A percentile compares a stretch with the other conserved stretches of the same genome.
Conservation (phyloP, 805 yeast genomes). For the Hanseniaspora lachancei region DNA sequence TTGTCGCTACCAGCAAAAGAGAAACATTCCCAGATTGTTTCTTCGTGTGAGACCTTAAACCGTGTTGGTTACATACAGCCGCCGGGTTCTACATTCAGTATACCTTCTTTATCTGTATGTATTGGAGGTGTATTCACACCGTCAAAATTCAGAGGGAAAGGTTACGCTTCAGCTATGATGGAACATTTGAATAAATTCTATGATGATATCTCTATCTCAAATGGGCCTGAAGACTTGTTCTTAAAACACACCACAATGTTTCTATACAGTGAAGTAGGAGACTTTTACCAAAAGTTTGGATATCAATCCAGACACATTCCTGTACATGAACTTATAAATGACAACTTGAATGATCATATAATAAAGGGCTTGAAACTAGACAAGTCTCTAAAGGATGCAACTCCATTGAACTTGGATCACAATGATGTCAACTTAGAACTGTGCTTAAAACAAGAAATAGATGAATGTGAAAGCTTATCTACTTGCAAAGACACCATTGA, state of each 20-base stretch:
- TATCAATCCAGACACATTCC: conserved; percentile 34
- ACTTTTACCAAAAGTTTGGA: conserved; percentile 52
- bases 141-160: conserved; percentile 36
- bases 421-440: conserved; percentile 21
- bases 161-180: conserved; percentile 43
- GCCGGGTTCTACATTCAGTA: conserved; percentile 21
- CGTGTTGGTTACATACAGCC: conserved; percentile 26
- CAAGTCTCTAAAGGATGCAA: conserved; percentile 15
- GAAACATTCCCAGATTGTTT: conserved; percentile 28
- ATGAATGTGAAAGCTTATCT: conserved; percentile 17
- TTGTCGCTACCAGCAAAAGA: conserved; percentile 17
- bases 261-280: conserved; percentile 64
- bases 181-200: conserved; percentile 25
- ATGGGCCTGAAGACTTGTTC: conserved; percentile 16
- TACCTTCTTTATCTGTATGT: conserved; percentile 28
- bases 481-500: conserved; percentile 18
- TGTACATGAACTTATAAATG: conserved; percentile 23
- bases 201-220: conserved; percentile 20
- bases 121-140: conserved; percentile 52
- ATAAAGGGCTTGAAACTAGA: conserved; percentile 14
- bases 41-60: conserved; percentile 32
- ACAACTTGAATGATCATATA: not conserved
- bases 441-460: conserved; percentile 20
- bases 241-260: conserved; percentile 27
- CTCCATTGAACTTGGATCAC: conserved; percentile 24